Conservation (phyloP, 768 basidiomycete species). For the Suillus spraguei region DNA sequence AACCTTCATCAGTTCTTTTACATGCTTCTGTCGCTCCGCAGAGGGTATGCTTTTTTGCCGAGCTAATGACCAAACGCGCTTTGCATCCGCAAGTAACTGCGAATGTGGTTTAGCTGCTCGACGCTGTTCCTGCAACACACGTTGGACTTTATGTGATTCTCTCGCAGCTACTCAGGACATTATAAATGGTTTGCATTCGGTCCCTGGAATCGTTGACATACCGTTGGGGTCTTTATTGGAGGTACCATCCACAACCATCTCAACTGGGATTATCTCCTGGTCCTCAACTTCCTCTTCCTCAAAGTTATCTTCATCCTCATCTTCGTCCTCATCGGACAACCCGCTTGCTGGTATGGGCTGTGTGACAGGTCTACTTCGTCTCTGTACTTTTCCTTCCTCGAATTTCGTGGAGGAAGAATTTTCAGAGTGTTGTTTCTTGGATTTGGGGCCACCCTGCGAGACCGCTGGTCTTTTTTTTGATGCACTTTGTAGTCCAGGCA, state of each 20-base stretch:
- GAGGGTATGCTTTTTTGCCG: constrained; percentile 71
- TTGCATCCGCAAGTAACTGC: constrained; percentile 66
- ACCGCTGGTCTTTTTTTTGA: constrained; percentile 53
- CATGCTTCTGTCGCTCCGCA: constrained; percentile 72
- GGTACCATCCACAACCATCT: constrained; percentile 31
- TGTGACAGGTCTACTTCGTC: constrained; percentile 66
- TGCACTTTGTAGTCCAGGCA: constrained; percentile 44
- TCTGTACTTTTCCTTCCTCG: constrained; percentile 43
- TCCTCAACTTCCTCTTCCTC: constrained; percentile 40
- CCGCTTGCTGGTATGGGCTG: constrained; percentile 34
- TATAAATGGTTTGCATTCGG: constrained; percentile 11
- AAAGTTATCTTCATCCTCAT: constrained; percentile 36
- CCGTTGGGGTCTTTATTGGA: constrained; percentile 60
- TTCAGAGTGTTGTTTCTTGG: constrained; percentile 56
- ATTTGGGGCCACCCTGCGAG: constrained; percentile 47
- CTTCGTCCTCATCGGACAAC: constrained; percentile 45
- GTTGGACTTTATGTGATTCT: constrained; percentile 76
- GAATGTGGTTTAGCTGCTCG: constrained; percentile 81
- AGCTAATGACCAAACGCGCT: constrained; percentile 76
- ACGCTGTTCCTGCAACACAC: constrained; percentile 65
- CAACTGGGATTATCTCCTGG: constrained; percentile 34
- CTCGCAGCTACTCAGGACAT: constrained; percentile 46
- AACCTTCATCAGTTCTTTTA: constrained; percentile 72
- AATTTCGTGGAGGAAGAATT: constrained; percentile 27
- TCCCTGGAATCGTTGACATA: constrained; percentile 32